Base-by-base conservation (phyloP, 2,329 filamentous ascomycete genomes). In the Fusarium sp. region DNA sequence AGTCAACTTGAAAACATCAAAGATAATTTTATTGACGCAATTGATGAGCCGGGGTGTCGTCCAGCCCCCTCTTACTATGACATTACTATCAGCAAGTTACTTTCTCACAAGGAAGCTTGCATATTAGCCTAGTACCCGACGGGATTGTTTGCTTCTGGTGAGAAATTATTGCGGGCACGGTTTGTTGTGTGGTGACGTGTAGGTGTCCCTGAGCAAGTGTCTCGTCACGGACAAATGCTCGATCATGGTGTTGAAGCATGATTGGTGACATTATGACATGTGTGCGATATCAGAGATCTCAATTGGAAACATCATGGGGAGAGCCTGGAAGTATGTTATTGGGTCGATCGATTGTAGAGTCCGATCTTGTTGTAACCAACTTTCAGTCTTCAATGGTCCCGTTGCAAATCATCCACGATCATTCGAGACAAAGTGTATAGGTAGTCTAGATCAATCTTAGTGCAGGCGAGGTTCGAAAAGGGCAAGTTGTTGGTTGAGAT, bases 11-110 rank as follows among this genome's bases (percentile, higher is more conserved):
- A 24, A n/a, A 26, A 47, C 36, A 48, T 28, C 65, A 59, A 63
- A 38, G 17, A 28, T 36, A 26, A 66, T 44, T 68, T 63, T 60
- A 59, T 76, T 75, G 70, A 78, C 64, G 74, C 75, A 74, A 77
- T 72, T 51, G 51, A 76, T 69, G 28, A 57, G 64, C 44, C 33
- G 52, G 22, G 33, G 18, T 22, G 51, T 56, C 41, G 15, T 26
- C 20, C 22, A 36, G 24, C 33, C 24, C 52, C 47, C 51, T 63
- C 20, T 42, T 12, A 44, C 20, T 41, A 18, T 31, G n/a, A 63
- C 47, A 36, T 44, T 61, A 14, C 48, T 57, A 22, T 33, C 47
- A 35, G 63, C 20, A 58, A 52, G 42, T 24, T 52, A 31, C 60
- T 57, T 74, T 38, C 13, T 49, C 15, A 22, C 13, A 39, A 24